Evolutionary conservation across 805 yeast genomes (phyloP).

Genomic region (Cyberlindnera suaveolens): DNA sequence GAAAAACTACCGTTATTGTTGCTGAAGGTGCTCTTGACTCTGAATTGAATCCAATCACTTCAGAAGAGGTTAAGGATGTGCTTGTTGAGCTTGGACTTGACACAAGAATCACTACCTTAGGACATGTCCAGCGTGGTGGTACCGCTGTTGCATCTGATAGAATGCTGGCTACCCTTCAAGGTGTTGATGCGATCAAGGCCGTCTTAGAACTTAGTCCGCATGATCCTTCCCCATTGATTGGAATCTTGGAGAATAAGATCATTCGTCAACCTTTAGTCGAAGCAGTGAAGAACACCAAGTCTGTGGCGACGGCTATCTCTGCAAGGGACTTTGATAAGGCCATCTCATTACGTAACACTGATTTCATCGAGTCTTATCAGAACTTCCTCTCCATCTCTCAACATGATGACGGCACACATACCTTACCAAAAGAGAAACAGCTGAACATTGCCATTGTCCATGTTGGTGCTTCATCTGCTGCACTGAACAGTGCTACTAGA

Average conservation of each 20-base stretch:
- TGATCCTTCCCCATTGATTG: constrained; percentile 93
- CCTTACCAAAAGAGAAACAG: constrained; percentile 53
- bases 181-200: constrained; percentile 95
- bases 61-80: constrained; percentile 76
- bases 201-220: constrained; percentile 82
- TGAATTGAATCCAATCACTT: constrained; percentile 72
- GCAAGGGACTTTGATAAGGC: constrained; percentile 79
- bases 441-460: constrained; percentile 80
- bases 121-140: constrained; percentile 99
- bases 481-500: constrained; percentile 85
- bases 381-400: constrained; percentile 66
- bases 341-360: constrained; percentile 79
- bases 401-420: constrained; percentile 57
- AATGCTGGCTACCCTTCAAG: constrained; percentile 87
- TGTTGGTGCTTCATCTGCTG: constrained; percentile 97
- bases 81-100: constrained; percentile 83
- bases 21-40: constrained; percentile 96
- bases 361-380: constrained; percentile 71
- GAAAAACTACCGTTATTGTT: constrained; percentile 93
- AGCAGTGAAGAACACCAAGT: constrained; percentile 79
- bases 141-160: constrained; percentile 95
- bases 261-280: constrained; percentile 82
- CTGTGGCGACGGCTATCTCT: constrained; percentile 86
- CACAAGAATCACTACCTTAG: constrained; percentile 90
- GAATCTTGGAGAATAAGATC: constrained; percentile 80